These are phyloP conservation scores for Hsuehochloa calcarea DNA, from an alignment of 176 grass and related monocot genomes.

Conservation along the genomic window DNA sequence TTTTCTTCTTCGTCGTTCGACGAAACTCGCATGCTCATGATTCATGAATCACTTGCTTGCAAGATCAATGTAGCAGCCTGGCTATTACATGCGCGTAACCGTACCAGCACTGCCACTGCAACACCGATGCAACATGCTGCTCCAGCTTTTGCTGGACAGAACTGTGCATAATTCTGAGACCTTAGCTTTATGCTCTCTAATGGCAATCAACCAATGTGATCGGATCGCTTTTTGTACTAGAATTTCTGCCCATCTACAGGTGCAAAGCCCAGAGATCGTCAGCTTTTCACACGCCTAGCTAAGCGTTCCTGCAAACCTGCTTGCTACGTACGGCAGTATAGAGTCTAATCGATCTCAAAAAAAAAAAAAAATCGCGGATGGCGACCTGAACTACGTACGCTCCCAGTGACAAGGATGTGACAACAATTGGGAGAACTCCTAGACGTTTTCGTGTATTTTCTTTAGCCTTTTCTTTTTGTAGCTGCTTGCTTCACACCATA, in stretches of 20 bases:
- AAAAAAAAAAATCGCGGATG: background rate
- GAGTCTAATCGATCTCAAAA: background rate
- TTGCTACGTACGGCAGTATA: background rate
- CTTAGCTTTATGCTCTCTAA: background rate
- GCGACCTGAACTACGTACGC: background rate
- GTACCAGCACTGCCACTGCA: background rate
- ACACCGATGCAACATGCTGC: background rate
- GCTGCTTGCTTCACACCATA: background rate
- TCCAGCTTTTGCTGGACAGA: background rate
- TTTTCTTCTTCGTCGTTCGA: background rate
- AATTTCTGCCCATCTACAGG: background rate
- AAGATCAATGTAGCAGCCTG: background rate
- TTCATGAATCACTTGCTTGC: background rate
- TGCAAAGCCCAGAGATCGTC: background rate
- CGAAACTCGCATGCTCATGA: background rate
- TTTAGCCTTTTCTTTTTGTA: slow-evolving; percentile 9
- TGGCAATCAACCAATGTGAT: background rate
- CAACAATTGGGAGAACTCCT: background rate
- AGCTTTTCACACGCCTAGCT: background rate
- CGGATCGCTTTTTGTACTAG: background rate
- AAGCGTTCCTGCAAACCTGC: background rate
- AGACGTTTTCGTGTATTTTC: slow-evolving; percentile 4
- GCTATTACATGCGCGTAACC: background rate
- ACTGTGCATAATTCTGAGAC: background rate
- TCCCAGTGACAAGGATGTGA: background rate